phyloP scores from a whole-genome alignment of 306 rosid genomes.

The Glycine latifolia region DNA sequence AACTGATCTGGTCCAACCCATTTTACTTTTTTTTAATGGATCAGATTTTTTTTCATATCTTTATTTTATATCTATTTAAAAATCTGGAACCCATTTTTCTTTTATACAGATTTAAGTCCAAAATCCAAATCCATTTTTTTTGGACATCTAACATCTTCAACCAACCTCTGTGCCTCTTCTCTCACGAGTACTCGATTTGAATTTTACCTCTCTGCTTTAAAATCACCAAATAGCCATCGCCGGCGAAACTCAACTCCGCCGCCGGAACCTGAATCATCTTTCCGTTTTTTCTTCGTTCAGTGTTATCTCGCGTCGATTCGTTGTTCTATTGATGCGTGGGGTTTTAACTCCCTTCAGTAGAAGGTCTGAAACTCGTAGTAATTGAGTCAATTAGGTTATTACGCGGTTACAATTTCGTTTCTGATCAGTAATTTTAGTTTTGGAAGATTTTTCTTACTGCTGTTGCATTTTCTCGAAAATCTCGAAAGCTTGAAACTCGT shows the following conservation, averaged over 20 bases:
- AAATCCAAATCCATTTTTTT: no score
- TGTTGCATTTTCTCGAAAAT: not conserved
- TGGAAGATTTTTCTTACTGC: not conserved
- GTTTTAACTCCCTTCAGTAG: conserved; percentile 8
- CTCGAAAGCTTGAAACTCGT: conserved; percentile 15
- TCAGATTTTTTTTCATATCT: no score
- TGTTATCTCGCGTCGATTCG: conserved; percentile 23
- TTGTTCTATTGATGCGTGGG: conserved; percentile 36
- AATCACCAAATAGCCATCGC: conserved; percentile 46
- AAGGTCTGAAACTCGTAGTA: conserved; percentile 44
- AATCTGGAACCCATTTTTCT: no score
- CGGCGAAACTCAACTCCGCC: no score
- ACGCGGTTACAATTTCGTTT: no score
- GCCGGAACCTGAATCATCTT: conserved; percentile 23
- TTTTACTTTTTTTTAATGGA: no score
- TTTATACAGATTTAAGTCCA: no score
- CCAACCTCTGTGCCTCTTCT: no score
- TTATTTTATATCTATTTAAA: no score
- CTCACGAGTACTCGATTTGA: no score
- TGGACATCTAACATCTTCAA: no score
- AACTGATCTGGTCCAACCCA: no score
- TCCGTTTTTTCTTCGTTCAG: not conserved
- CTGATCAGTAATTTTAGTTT: not conserved
- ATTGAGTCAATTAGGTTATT: conserved; percentile 22
- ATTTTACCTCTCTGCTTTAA: conserved; percentile 35